Percentiles rank a stretch among this genome's conserved stretches.
Conservation (phyloP, 176 grass and related monocot genomes). For the Thalia dealbata region DNA sequence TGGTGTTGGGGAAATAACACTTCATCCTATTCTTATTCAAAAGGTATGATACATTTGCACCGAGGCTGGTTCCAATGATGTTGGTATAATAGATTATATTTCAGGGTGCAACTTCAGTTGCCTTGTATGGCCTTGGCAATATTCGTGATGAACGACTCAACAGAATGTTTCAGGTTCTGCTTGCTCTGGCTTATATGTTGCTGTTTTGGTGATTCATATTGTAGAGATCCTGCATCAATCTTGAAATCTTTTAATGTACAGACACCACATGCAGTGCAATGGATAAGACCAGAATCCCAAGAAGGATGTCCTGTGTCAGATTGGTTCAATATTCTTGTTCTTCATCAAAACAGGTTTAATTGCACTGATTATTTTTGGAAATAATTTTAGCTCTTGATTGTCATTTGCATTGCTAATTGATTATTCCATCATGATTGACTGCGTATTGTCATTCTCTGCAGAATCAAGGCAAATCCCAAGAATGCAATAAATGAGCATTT, state of each 20-base stretch:
- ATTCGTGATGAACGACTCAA: slow-evolving; percentile 61
- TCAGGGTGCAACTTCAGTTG: slow-evolving; percentile 60
- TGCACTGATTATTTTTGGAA: not conserved
- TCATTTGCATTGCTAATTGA: not conserved
- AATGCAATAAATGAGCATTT: slow-evolving; percentile 58
- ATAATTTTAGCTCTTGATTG: not conserved
- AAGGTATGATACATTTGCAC: slow-evolving; percentile 35
- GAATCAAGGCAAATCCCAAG: slow-evolving; percentile 31
- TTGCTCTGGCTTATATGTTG: not conserved
- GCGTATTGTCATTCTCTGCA: slow-evolving; percentile 7
- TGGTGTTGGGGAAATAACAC: slow-evolving; percentile 41
- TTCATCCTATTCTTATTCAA: slow-evolving; percentile 60
- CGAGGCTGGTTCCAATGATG: not conserved
- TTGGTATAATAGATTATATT: slow-evolving; percentile 10
- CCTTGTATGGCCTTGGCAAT: slow-evolving; percentile 70
- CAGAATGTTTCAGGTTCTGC: slow-evolving; percentile 63
- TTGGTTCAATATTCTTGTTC: slow-evolving; percentile 83
- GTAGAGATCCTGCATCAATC: slow-evolving; percentile 3
- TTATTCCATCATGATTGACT: not conserved
- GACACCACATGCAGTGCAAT: slow-evolving; percentile 55
- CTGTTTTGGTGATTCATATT: slow-evolving; percentile 10
- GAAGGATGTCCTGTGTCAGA: slow-evolving; percentile 39
- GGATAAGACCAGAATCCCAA: slow-evolving; percentile 49
- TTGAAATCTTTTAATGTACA: slow-evolving; percentile 21
- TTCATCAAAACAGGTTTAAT: slow-evolving; percentile 71